phyloP scores from a whole-genome alignment of 108 stramenopile species.

The Cylindrotheca fusiformis region DNA sequence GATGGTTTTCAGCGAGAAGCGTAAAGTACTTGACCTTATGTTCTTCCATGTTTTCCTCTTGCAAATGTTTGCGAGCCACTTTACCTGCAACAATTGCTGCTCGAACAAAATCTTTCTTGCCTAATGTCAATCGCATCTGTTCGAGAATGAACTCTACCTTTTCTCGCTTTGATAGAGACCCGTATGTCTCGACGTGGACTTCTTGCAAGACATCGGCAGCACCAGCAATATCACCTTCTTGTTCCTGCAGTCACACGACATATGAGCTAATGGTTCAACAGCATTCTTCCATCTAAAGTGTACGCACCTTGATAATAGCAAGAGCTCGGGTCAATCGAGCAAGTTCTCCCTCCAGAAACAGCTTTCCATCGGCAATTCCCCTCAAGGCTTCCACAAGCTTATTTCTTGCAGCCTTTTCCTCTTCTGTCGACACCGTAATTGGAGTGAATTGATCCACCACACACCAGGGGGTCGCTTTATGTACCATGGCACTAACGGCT shows the following conservation, averaged over 20 bases:
- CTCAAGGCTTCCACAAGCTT: slow-evolving; percentile 83
- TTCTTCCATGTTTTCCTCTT: slow-evolving; percentile 89
- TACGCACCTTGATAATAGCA: slow-evolving; percentile 69
- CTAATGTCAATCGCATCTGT: slow-evolving; percentile 94
- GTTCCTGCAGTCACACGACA: slow-evolving; percentile 40
- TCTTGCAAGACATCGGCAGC: slow-evolving; percentile 95
- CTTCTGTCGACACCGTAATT: slow-evolving; percentile 8
- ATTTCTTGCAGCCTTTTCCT: slow-evolving; percentile 38
- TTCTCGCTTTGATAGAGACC: slow-evolving; percentile 92
- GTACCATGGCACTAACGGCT: slow-evolving; percentile 65
- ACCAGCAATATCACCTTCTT: slow-evolving; percentile 75
- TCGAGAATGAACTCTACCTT: slow-evolving; percentile 99
- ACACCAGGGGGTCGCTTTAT: slow-evolving; percentile 70
- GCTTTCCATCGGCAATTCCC: slow-evolving; percentile 96
- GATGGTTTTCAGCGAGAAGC: slow-evolving; percentile 89
- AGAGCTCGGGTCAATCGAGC: slow-evolving; percentile 86
- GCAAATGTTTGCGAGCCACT: slow-evolving; percentile 85
- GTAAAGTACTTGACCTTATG: slow-evolving; percentile 90
- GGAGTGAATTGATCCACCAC: slow-evolving; percentile 51
- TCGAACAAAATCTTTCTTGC: slow-evolving; percentile 93
- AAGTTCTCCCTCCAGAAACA: slow-evolving; percentile 96
- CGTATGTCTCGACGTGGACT: slow-evolving; percentile 99
- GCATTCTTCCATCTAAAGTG: slow-evolving; percentile 9
- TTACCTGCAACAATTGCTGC: slow-evolving; percentile 95
- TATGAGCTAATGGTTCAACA: neutral